These are phyloP conservation scores for Papiliotrema flavescens DNA, from an alignment of 1,284 basidiomycete species.

Conservation along the genomic window DNA sequence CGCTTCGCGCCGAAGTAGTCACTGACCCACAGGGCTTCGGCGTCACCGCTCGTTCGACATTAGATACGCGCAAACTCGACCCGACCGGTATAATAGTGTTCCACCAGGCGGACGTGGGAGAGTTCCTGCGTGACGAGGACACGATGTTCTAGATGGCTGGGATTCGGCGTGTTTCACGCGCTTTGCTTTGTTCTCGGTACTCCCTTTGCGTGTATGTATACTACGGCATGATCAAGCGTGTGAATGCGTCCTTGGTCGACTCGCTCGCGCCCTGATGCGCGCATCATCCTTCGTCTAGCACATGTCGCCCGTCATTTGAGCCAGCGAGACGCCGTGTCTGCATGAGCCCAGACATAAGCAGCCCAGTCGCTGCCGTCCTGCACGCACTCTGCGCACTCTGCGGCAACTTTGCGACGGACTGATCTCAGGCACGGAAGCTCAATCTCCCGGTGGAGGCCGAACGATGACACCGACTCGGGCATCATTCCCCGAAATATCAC, in stretches of 20 bases:
- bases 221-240: neutral
- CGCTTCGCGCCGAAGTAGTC: neutral
- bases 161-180: neutral
- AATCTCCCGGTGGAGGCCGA: too few relatives aligned
- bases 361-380: too few relatives aligned
- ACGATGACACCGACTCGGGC: too few relatives aligned
- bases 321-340: too few relatives aligned
- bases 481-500: too few relatives aligned
- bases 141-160: conserved; percentile 45
- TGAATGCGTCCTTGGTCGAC: neutral
- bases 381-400: too few relatives aligned
- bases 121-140: conserved; percentile 91
- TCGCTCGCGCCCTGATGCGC: too few relatives aligned
- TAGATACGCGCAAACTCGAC: conserved; percentile 95
- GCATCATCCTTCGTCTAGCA: too few relatives aligned
- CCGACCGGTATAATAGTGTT: conserved; percentile 98
- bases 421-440: too few relatives aligned
- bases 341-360: too few relatives aligned
- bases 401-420: too few relatives aligned
- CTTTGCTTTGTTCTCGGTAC: neutral
- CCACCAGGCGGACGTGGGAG: conserved; percentile 98
- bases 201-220: conserved; percentile 3
- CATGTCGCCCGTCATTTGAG: too few relatives aligned
- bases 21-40: conserved; percentile 75
- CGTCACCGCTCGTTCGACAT: conserved; percentile 90